A percentile compares a stretch with the other conserved stretches of the same genome.
phyloP scores from a whole-genome alignment of 1,284 basidiomycete species.

The Naganishia cerealis region DNA sequence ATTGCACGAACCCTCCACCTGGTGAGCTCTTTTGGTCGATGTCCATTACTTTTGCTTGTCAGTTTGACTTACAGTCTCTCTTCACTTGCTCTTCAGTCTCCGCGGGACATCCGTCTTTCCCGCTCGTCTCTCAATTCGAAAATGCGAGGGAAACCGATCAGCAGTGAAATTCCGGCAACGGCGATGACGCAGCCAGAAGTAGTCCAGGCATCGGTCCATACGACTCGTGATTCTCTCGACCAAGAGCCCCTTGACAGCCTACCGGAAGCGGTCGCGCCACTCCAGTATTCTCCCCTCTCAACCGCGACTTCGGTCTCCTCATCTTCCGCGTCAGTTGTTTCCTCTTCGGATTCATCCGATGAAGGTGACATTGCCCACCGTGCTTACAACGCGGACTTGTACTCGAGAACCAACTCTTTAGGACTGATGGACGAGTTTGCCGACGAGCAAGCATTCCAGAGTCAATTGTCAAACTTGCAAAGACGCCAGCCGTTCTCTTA shows the following conservation, averaged over 20 bases:
- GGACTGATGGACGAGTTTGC: constrained; percentile 3
- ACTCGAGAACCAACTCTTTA: constrained; percentile 3
- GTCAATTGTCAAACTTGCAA: neutral
- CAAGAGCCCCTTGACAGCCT: neutral
- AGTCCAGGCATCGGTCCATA: neutral
- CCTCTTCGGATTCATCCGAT: constrained; percentile 19
- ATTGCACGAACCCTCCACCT: constrained; percentile 23
- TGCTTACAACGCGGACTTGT: neutral
- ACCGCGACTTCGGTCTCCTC: constrained; percentile 16
- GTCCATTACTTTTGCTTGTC: neutral
- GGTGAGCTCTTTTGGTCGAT: neutral
- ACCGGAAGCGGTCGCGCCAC: neutral
- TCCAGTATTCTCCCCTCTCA: constrained; percentile 10
- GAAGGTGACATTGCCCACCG: constrained; percentile 8
- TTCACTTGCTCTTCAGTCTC: constrained; percentile 8
- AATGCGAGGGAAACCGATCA: neutral
- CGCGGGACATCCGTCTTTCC: constrained; percentile 23
- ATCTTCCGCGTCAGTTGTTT: constrained; percentile 10
- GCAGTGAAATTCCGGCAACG: neutral
- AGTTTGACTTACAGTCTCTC: neutral
- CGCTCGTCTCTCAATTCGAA: constrained; percentile 8
- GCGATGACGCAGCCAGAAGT: neutral
- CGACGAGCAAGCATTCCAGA: neutral
- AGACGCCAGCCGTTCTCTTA: constrained; percentile 6
- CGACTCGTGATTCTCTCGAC: neutral